These are phyloP conservation scores for Pestalotiopsis sp. DNA, from an alignment of 2,329 filamentous ascomycete species.

Conservation along the genomic window DNA sequence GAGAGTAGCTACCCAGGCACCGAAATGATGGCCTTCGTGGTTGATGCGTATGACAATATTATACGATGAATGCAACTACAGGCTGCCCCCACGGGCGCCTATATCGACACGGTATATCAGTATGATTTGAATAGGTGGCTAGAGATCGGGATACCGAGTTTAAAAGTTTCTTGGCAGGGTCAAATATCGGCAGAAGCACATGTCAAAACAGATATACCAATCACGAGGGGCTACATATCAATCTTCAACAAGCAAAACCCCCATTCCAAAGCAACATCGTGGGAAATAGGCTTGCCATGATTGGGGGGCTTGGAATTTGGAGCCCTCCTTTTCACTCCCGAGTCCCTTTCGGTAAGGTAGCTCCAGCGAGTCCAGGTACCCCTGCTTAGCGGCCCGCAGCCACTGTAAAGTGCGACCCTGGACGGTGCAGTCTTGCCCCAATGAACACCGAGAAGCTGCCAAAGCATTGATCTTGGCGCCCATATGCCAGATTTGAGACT, in stretches of 20 bases:
- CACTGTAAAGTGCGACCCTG: background rate
- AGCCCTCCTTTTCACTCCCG: background rate
- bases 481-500: background rate
- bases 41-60: background rate
- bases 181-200: background rate
- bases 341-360: background rate
- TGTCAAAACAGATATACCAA: background rate
- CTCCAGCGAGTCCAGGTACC: background rate
- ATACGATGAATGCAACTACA: background rate
- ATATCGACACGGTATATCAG: no score
- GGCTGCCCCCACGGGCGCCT: background rate
- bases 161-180: background rate
- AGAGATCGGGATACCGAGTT: no score
- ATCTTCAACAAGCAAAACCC: background rate
- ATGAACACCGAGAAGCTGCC: slow-evolving; percentile 1
- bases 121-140: no score
- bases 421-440: background rate
- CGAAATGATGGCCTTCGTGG: slow-evolving; percentile 3
- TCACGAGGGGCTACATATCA: background rate
- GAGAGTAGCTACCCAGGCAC: background rate
- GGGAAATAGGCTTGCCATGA: background rate
- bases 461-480: slow-evolving; percentile 1
- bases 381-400: slow-evolving; percentile 5
- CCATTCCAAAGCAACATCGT: background rate
- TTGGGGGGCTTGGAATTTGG: background rate